Base-by-base conservation (phyloP, 2,329 filamentous ascomycete species). In the Herpotrichia juniperi region DNA sequence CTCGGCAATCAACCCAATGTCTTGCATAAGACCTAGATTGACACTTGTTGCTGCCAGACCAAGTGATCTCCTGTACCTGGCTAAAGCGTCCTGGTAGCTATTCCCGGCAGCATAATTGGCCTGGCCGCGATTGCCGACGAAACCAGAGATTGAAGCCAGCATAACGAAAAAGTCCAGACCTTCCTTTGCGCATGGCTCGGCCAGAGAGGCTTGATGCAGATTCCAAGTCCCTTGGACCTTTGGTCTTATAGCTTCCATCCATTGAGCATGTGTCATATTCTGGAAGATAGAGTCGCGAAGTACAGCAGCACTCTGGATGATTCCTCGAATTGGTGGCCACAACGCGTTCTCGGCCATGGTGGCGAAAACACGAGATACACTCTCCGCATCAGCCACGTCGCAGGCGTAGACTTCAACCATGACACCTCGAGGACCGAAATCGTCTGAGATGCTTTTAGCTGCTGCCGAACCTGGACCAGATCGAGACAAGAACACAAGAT, bases 181-280 rank as follows among this genome's bases (percentile, higher is more conserved):
- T n/a, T n/a, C n/a, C n/a, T n/a, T n/a, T n/a, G n/a, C n/a, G n/a
- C n/a, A n/a, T n/a, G n/a, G n/a, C 12, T 26, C 16, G 6, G 25
- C 11, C 10, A 34, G 42, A 11, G 47, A 34, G 14, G 37, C 9
- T 40, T 9, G 59, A 40, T 51, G 49, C 2, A 51, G 31, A 22
- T 46, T 40, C 42, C 42, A 46, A n/a, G 30, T 61, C 2, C 68
- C 68, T 2, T 40, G 31, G 12, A 75, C 51, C 46, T 74, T 75
- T 8, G 42, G 9, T 5, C 9, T 4, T 2, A 42, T 26, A 6
- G 34, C 37, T 2, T 2, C 5, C 5, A 3, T 17, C 48, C 48
- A 51, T 25, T 39, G 9, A 11, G 6, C 5, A 30, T n/a, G 42
- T 7, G 42, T 37, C 25, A 61, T 54, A 4, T 48, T 48, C 11